A percentile compares a stretch with the other conserved stretches of the same genome.
These are phyloP conservation scores for Pythium vanterpoolii DNA, from an alignment of 352 stramenopile species.

Conservation along the genomic window DNA sequence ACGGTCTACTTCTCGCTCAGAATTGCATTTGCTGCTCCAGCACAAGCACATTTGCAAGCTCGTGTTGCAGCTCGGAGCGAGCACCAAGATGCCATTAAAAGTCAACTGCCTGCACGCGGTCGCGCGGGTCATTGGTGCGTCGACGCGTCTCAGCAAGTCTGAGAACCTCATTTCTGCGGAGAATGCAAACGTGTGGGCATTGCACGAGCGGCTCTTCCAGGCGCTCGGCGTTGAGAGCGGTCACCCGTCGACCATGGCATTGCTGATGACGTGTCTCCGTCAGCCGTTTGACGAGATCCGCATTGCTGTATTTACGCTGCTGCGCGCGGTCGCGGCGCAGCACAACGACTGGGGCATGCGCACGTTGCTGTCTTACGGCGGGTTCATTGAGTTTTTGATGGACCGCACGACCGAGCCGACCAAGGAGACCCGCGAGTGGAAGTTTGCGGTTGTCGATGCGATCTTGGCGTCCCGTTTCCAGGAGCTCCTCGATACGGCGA, in stretches of 20 bases:
- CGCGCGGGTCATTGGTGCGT: conserved; percentile 45
- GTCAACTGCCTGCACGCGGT: conserved; percentile 70
- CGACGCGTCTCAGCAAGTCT: conserved; percentile 40
- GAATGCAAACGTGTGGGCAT: conserved; percentile 62
- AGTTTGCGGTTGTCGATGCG: conserved; percentile 83
- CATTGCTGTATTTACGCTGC: conserved; percentile 63
- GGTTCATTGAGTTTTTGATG: conserved; percentile 84
- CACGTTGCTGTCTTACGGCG: conserved; percentile 62
- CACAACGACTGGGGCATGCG: conserved; percentile 77
- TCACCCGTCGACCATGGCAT: conserved; percentile 50
- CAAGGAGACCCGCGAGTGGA: conserved; percentile 86
- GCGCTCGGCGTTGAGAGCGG: conserved; percentile 51
- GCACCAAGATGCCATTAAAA: conserved; percentile 71
- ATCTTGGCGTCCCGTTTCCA: conserved; percentile 66
- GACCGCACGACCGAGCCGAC: conserved; percentile 78
- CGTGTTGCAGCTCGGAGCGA: conserved; percentile 53
- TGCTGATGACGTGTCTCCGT: conserved; percentile 75
- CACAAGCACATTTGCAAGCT: conserved; percentile 61
- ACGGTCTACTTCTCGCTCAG: conserved; percentile 3
- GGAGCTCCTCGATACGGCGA: conserved; percentile 47
- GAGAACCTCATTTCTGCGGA: conserved; percentile 37
- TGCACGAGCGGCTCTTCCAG: conserved; percentile 65
- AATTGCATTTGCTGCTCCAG: conserved; percentile 69
- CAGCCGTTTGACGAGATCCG: conserved; percentile 84
- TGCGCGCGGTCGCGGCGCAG: conserved; percentile 78